Base-by-base conservation (phyloP, 2,329 filamentous ascomycete genomes). In the Nemania bipapillata region DNA sequence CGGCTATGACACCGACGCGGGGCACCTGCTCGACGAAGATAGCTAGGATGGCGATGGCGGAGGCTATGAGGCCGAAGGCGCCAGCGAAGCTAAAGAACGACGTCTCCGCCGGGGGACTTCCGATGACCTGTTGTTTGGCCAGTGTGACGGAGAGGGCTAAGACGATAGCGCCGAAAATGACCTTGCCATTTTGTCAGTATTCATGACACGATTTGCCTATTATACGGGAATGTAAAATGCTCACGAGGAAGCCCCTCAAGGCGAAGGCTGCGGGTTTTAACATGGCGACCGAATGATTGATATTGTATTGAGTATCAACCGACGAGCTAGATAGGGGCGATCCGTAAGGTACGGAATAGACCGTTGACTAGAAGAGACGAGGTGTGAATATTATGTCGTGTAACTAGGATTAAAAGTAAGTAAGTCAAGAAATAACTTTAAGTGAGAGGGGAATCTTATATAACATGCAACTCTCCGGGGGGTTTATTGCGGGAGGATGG, bases 1-100 rank as follows among this genome's bases (percentile, higher is more conserved):
- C 69, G 8, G 54, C 74, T 60, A 77, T 69, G 22, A 76, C 60
- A n/a, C 73, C 72, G 0, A 78, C 30, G 2, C 57, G 52, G 1
- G 78, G 77, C 7, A 80, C 74, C 58, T 73, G 75, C 28, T 79
- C 74, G 66, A 79, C 28, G 61, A 77, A 76, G 9, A 79, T 37
- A 15, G 73, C 66, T 5, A 72, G 70, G 32, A 78, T 61, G 4
- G 75, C 78, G 26, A 80, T 55, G 30, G 66, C 65, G 1, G 77
- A 74, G 53, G 75, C 74, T 17, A 80, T 67, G 53, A 80, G 70
- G 24, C 79, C 78, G 37, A 79, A 79, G 1, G 76, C 78, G 26
- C 78, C 78, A 1, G 73, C 71, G 64, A 79, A 79, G 68, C 74
- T 75, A 52, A 74, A 74, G 66, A 79, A 80, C 4, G 77, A 76